Evolutionary conservation across 176 grass and related monocot species (phyloP).

Genomic region (Musa beccarii): DNA sequence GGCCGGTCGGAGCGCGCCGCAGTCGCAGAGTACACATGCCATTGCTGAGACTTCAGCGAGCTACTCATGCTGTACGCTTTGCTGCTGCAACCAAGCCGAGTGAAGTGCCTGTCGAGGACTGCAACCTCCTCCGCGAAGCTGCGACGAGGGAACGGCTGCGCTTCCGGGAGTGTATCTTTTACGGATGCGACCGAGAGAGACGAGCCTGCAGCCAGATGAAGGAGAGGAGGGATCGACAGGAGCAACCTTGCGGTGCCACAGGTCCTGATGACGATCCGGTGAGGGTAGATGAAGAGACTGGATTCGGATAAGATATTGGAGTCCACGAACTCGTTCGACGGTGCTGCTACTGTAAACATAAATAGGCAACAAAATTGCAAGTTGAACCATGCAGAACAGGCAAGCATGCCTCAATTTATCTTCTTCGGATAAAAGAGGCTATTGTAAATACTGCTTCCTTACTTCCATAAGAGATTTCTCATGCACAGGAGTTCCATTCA

Average conservation of each 20-base stretch:
- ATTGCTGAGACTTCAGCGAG: background rate
- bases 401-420: too few species aligned
- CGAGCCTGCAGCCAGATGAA: background rate
- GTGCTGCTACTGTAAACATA: background rate
- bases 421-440: too few species aligned
- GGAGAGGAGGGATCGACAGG: background rate
- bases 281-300: background rate
- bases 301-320: slow-evolving; percentile 10
- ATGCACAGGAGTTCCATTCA: too few species aligned
- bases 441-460: too few species aligned
- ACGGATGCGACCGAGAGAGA: background rate
- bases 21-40: background rate
- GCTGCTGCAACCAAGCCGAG: background rate
- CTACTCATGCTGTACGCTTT: background rate
- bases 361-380: too few species aligned
- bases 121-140: slow-evolving; percentile 3
- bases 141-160: background rate
- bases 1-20: too few species aligned
- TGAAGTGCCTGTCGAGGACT: background rate
- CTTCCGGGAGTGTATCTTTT: slow-evolving; percentile 3
- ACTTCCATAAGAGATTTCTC: too few species aligned
- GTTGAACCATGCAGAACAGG: too few species aligned
- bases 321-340: background rate
- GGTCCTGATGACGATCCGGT: slow-evolving; percentile 3
- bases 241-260: background rate